These are phyloP conservation scores for Colletotrichum somersetense DNA, from an alignment of 2,329 filamentous ascomycete genomes.

Conservation along the genomic window DNA sequence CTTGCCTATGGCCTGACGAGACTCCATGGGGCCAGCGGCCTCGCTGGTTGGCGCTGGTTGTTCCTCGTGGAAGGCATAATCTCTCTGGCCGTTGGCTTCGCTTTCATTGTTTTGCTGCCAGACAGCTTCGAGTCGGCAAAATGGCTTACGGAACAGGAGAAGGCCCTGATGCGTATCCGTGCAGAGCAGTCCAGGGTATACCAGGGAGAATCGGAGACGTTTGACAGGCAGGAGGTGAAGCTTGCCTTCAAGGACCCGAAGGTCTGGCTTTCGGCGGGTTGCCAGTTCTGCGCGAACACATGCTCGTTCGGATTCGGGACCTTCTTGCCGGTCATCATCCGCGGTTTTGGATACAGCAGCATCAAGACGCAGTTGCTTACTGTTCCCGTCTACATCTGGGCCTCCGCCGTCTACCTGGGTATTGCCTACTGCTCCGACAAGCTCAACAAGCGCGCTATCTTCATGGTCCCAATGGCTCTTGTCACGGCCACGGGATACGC, in stretches of 20 bases:
- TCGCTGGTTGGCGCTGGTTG: slow-evolving; percentile 63
- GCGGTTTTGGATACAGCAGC: slow-evolving; percentile 62
- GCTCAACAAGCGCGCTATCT: slow-evolving; percentile 50
- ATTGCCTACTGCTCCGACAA: slow-evolving; percentile 61
- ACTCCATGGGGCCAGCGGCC: slow-evolving; percentile 51
- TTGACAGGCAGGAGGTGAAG: slow-evolving; percentile 63
- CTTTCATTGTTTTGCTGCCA: slow-evolving; percentile 51
- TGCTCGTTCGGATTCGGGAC: slow-evolving; percentile 68
- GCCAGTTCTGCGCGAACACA: slow-evolving; percentile 67
- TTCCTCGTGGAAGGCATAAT: slow-evolving; percentile 65
- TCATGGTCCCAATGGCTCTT: slow-evolving; percentile 62
- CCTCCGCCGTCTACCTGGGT: slow-evolving; percentile 58
- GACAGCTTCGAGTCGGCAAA: slow-evolving; percentile 60
- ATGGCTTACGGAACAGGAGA: slow-evolving; percentile 62
- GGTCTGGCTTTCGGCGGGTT: slow-evolving; percentile 60
- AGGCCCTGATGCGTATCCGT: slow-evolving; percentile 62
- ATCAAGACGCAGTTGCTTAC: slow-evolving; percentile 67
- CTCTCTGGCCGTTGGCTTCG: slow-evolving; percentile 59
- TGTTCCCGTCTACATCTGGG: slow-evolving; percentile 68
- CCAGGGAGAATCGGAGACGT: slow-evolving; percentile 63
- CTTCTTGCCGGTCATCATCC: slow-evolving; percentile 68
- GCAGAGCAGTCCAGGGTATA: slow-evolving; percentile 55
- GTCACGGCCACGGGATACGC: slow-evolving; percentile 65
- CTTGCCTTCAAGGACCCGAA: slow-evolving; percentile 65
- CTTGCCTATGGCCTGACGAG: slow-evolving; percentile 62